Evolutionary conservation across 768 basidiomycete species (phyloP).

Genomic region (Tulasnella sp.): DNA sequence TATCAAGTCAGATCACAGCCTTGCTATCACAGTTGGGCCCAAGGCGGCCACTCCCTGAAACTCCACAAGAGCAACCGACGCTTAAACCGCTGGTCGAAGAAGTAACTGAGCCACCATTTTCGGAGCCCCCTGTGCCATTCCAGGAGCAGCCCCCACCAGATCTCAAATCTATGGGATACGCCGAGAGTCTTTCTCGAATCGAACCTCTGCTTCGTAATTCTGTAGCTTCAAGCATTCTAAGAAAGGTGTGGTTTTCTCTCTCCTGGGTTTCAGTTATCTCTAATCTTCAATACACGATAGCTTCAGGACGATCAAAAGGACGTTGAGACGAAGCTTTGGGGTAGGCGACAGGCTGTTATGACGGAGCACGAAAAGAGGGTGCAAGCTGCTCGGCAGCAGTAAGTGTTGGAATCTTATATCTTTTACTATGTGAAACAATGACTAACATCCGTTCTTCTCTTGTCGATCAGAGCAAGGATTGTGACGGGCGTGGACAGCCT

Average conservation of each 20-base stretch:
- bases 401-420: constrained; percentile 6
- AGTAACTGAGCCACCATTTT: not conserved
- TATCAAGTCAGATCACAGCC: constrained; percentile 17
- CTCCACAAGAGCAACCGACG: not conserved
- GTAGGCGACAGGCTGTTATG: constrained; percentile 51
- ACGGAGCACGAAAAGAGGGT: constrained; percentile 61
- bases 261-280: constrained; percentile 11
- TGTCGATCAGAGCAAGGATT: constrained; percentile 51
- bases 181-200: constrained; percentile 57
- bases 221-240: constrained; percentile 38
- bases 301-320: constrained; percentile 59
- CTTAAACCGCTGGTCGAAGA: not conserved
- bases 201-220: constrained; percentile 47
- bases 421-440: not conserved
- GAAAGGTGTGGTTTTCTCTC: constrained; percentile 34
- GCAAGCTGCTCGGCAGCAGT: constrained; percentile 51
- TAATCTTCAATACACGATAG: constrained; percentile 29
- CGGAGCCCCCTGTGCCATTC: not conserved
- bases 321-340: constrained; percentile 57
- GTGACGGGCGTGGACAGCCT: constrained; percentile 42
- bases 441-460: not conserved
- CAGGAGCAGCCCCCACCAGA: constrained; percentile 25
- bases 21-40: constrained; percentile 5
- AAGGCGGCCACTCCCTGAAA: not conserved
- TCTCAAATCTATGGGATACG: constrained; percentile 45